These are phyloP conservation scores for Leccinum fibrillosum DNA, from an alignment of 768 basidiomycete species.

Conservation along the genomic window DNA sequence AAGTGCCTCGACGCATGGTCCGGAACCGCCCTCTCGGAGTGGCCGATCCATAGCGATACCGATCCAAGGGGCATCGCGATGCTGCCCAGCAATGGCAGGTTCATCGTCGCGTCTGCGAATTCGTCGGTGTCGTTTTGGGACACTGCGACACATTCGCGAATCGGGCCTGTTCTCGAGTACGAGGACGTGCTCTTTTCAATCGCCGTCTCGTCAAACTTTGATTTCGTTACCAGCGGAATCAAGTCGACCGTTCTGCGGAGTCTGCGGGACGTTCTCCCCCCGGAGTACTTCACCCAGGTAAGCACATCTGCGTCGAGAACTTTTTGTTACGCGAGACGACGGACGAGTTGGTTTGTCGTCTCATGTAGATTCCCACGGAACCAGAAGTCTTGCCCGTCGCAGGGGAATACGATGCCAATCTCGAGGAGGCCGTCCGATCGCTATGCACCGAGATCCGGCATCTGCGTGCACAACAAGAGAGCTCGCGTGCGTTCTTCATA, in stretches of 20 bases:
- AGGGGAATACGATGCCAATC: background rate
- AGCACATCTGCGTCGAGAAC: background rate
- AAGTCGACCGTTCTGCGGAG: background rate
- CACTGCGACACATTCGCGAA: background rate
- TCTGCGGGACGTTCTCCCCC: conserved; percentile 6
- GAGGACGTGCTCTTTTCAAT: background rate
- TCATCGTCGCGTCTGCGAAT: background rate
- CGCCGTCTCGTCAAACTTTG: conserved; percentile 6
- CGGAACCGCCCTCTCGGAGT: background rate
- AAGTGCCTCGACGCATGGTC: background rate
- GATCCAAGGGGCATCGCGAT: background rate
- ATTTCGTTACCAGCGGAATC: background rate
- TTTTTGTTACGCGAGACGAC: background rate
- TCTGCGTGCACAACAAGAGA: conserved; percentile 4
- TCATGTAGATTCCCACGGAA: background rate
- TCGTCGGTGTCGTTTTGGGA: conserved; percentile 15
- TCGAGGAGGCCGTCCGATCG: background rate
- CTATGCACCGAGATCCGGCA: background rate
- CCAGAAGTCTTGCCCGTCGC: background rate
- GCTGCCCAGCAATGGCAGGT: conserved; percentile 7
- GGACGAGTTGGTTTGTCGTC: background rate
- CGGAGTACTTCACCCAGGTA: background rate
- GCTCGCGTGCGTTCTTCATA: conserved; percentile 5
- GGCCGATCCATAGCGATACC: background rate
- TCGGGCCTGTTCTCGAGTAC: conserved; percentile 6